phyloP scores from a whole-genome alignment of 2,329 filamentous ascomycete species.

The Aureobasidium sp. region DNA sequence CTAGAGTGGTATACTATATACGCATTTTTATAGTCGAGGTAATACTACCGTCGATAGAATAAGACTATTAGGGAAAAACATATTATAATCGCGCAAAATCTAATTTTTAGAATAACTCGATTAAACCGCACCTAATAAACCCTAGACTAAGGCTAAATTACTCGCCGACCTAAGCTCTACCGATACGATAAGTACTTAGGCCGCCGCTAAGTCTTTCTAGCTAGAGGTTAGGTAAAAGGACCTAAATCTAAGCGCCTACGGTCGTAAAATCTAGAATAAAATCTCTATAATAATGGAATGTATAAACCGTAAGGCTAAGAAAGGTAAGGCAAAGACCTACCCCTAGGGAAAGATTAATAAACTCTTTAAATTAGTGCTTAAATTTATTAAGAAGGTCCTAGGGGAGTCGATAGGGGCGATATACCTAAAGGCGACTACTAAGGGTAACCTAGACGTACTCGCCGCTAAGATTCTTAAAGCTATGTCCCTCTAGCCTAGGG shows the following conservation, averaged over 20 bases:
- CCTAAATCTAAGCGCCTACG: background rate
- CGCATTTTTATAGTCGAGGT: constrained; percentile 18
- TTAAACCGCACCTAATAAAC: background rate
- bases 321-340: background rate
- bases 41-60: constrained; percentile 15
- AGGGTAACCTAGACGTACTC: background rate
- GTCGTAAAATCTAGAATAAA: background rate
- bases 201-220: background rate
- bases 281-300: background rate
- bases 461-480: background rate
- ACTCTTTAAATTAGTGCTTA: background rate
- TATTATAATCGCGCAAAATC: constrained; percentile 1
- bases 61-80: constrained; percentile 14
- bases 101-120: background rate
- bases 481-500: background rate
- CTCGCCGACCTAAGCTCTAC: constrained; percentile 1
- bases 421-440: background rate
- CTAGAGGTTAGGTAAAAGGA: background rate
- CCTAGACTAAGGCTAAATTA: background rate
- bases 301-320: background rate
- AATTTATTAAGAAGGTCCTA: background rate
- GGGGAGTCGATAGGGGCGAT: background rate
- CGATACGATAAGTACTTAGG: background rate
- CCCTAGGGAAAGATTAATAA: background rate
- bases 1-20: background rate